phyloP scores from a whole-genome alignment of 805 yeast species.

The Sugiyamaella chiloensis region DNA sequence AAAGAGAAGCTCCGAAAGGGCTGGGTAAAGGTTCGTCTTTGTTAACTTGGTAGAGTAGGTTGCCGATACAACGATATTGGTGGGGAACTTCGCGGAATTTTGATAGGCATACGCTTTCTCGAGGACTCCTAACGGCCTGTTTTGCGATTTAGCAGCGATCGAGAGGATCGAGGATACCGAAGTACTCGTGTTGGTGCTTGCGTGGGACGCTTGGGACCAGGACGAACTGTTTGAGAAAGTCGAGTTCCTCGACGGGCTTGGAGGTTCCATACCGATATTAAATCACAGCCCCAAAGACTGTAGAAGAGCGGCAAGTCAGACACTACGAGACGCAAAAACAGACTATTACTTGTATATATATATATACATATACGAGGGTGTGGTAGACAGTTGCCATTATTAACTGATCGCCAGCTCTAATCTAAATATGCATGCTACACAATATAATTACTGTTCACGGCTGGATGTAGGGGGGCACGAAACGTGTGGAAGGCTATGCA shows the following conservation, averaged over 20 bases:
- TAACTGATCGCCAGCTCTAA: constrained; percentile 1
- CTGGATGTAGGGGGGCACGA: background rate
- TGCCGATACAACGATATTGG: constrained; percentile 10
- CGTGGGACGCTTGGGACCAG: background rate
- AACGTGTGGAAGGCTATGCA: background rate
- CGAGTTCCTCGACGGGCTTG: constrained; percentile 6
- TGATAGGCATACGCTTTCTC: constrained; percentile 10
- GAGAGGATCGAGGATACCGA: constrained; percentile 9
- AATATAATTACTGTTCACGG: background rate
- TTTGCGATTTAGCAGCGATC: constrained; percentile 5
- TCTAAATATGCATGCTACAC: background rate
- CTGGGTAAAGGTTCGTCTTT: constrained; percentile 4
- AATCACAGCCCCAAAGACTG: background rate
- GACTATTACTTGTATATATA: too few relatives aligned
- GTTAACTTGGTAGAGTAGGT: constrained; percentile 7
- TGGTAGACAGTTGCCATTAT: too few relatives aligned
- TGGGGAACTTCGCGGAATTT: background rate
- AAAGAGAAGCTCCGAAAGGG: constrained; percentile 10
- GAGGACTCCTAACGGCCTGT: constrained; percentile 8
- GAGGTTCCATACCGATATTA: background rate
- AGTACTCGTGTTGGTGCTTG: background rate
- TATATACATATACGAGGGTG: background rate
- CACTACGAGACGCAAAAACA: too few relatives aligned
- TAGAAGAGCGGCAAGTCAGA: too few relatives aligned
- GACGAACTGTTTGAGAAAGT: constrained; percentile 4